phyloP scores from a whole-genome alignment of 2,329 filamentous ascomycete species.

The Calycina herbarum region DNA sequence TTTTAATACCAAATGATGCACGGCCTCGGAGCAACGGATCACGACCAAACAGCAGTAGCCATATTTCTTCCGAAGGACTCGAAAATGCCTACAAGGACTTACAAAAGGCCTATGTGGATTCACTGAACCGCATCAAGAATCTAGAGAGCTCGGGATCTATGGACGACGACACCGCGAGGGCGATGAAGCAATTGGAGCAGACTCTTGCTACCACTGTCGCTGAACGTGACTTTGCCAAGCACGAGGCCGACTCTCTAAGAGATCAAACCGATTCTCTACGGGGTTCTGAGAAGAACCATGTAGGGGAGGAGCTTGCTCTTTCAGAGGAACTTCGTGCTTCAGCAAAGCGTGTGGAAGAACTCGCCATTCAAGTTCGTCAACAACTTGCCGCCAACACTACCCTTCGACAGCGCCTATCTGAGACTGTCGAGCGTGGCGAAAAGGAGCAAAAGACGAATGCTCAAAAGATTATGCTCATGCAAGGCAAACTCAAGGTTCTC shows the following conservation, averaged over 20 bases:
- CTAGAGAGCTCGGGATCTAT: slow-evolving; percentile 54
- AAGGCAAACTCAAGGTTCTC: slow-evolving; percentile 74
- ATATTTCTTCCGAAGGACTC: slow-evolving; percentile 69
- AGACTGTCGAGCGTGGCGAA: slow-evolving; percentile 82
- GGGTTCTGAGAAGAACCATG: slow-evolving; percentile 53
- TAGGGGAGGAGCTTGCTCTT: slow-evolving; percentile 63
- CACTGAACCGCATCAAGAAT: slow-evolving; percentile 64
- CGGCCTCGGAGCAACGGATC: slow-evolving; percentile 44
- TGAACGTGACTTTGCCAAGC: slow-evolving; percentile 70
- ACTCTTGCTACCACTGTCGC: slow-evolving; percentile 68
- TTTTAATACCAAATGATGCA: slow-evolving; percentile 63
- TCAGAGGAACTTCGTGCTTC: slow-evolving; percentile 71
- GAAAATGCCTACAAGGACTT: slow-evolving; percentile 74
- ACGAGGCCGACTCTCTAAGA: slow-evolving; percentile 63
- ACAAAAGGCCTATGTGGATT: slow-evolving; percentile 67
- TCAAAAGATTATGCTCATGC: slow-evolving; percentile 78
- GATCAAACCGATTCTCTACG: slow-evolving; percentile 60
- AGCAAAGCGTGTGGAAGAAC: slow-evolving; percentile 73
- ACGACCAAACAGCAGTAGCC: slow-evolving; percentile 41
- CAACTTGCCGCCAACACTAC: slow-evolving; percentile 78
- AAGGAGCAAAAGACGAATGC: slow-evolving; percentile 78
- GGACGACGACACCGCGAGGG: slow-evolving; percentile 61
- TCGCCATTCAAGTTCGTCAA: slow-evolving; percentile 75
- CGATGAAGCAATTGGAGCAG: slow-evolving; percentile 65
- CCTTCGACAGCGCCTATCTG: slow-evolving; percentile 72